A percentile compares a stretch with the other conserved stretches of the same genome.
phyloP scores from a whole-genome alignment of 2,329 filamentous ascomycete species.

The Aureobasidium lini region DNA sequence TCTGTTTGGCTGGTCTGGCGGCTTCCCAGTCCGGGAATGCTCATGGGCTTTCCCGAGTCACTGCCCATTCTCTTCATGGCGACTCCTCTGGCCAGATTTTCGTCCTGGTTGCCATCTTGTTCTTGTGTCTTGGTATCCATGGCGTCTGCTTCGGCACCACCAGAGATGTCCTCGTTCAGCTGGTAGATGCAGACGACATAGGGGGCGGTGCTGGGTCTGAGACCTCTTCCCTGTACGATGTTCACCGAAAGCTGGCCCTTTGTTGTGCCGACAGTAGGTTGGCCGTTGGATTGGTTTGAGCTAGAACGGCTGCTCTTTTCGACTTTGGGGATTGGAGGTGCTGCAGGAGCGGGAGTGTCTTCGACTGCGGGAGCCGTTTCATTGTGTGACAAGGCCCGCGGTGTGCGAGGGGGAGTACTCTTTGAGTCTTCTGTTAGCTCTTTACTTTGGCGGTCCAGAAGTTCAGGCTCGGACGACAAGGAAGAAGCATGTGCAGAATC shows the following conservation, averaged over 20 bases:
- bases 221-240: slow-evolving; percentile 74
- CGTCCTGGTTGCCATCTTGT: slow-evolving; percentile 42
- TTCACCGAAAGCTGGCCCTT: slow-evolving; percentile 87
- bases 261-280: slow-evolving; percentile 57
- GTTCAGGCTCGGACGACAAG: slow-evolving; percentile 34
- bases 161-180: slow-evolving; percentile 90
- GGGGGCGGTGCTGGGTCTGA: slow-evolving; percentile 76
- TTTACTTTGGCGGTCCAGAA: slow-evolving; percentile 55
- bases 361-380: slow-evolving; percentile 18
- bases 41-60: slow-evolving; percentile 77
- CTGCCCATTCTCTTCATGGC: slow-evolving; percentile 56
- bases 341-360: slow-evolving; percentile 23
- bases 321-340: slow-evolving; percentile 39
- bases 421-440: slow-evolving; percentile 81
- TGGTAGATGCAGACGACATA: slow-evolving; percentile 97
- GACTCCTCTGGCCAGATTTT: slow-evolving; percentile 44
- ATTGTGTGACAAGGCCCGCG: slow-evolving; percentile 66
- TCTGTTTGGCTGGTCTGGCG: slow-evolving; percentile 95
- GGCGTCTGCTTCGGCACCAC: slow-evolving; percentile 62
- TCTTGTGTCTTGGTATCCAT: slow-evolving; percentile 27
- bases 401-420: slow-evolving; percentile 88
- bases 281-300: slow-evolving; percentile 23
- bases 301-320: slow-evolving; percentile 27
- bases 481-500: slow-evolving; percentile 40
- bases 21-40: slow-evolving; percentile 85